Evolutionary conservation across 306 rosid genomes (phyloP).

Genomic region (Begonia masoniana): DNA sequence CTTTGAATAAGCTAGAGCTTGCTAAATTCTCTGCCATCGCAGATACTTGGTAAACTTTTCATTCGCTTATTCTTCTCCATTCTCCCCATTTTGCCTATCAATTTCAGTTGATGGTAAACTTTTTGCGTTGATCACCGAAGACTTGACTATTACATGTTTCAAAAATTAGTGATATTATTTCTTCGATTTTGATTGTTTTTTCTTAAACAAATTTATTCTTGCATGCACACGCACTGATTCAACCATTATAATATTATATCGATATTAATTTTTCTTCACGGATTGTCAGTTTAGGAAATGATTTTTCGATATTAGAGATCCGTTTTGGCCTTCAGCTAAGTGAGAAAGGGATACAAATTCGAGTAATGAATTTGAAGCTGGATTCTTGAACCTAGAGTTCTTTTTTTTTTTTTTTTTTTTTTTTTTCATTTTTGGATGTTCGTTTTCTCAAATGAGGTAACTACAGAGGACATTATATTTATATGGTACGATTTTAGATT

Average conservation of each 20-base stretch:
- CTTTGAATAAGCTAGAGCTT: conserved; percentile 51
- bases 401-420: not conserved
- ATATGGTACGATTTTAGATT: not conserved
- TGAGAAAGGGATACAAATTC: not conserved
- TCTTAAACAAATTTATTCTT: not conserved
- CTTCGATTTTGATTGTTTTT: not conserved
- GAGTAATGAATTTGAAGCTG: not conserved
- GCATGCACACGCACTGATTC: no score
- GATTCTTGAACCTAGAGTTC: not conserved
- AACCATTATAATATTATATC: no score
- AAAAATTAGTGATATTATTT: not conserved
- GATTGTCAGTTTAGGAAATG: no score
- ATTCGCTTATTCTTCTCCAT: not conserved
- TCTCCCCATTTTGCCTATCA: not conserved
- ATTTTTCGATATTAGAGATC: no score
- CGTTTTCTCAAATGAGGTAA: no score
- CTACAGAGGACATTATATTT: not conserved
- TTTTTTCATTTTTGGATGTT: not conserved
- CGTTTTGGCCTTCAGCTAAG: no score
- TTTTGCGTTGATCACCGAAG: not conserved
- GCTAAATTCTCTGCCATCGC: conserved; percentile 65
- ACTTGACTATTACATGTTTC: no score
- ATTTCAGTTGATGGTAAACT: not conserved
- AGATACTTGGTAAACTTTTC: conserved; percentile 48
- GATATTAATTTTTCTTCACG: no score